Conservation (phyloP, 805 yeast genomes). For the Vanderwaltozyma verrucispora region DNA sequence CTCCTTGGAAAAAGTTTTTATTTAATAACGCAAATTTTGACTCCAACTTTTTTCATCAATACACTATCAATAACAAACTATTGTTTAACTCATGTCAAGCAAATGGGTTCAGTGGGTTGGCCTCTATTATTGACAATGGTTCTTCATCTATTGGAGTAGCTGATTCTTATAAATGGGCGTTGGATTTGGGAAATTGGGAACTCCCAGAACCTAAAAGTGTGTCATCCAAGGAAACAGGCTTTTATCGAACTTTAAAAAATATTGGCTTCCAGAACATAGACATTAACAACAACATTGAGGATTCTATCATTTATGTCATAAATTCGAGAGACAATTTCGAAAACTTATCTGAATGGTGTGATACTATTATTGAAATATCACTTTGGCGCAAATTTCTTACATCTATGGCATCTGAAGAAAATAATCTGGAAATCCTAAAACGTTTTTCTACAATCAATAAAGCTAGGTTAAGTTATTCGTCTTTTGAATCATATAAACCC, state of each 20-base stretch:
- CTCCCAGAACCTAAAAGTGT: constrained; percentile 39
- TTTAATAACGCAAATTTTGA: constrained; percentile 52
- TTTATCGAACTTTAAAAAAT: constrained; percentile 44
- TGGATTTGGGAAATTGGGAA: constrained; percentile 77
- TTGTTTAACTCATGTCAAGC: constrained; percentile 33
- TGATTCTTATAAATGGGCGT: constrained; percentile 47
- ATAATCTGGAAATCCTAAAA: neutral
- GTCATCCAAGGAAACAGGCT: constrained; percentile 32
- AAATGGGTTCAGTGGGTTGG: constrained; percentile 49
- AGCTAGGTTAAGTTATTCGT: constrained; percentile 1
- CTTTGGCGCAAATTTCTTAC: constrained; percentile 4
- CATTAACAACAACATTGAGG: constrained; percentile 2
- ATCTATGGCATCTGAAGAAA: neutral
- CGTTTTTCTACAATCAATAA: constrained; percentile 2
- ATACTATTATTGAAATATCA: constrained; percentile 10
- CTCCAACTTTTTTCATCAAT: constrained; percentile 20
- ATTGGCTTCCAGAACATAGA: constrained; percentile 19
- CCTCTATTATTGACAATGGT: constrained; percentile 30
- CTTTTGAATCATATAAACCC: constrained; percentile 8
- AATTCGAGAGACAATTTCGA: constrained; percentile 6
- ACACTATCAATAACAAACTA: constrained; percentile 1
- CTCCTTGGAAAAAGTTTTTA: constrained; percentile 35
- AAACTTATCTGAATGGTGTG: constrained; percentile 13
- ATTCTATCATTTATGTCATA: constrained; percentile 4
- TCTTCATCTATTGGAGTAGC: constrained; percentile 7